Evolutionary conservation across 2,329 filamentous ascomycete genomes (phyloP).

Genomic region (Alternaria triticina): DNA sequence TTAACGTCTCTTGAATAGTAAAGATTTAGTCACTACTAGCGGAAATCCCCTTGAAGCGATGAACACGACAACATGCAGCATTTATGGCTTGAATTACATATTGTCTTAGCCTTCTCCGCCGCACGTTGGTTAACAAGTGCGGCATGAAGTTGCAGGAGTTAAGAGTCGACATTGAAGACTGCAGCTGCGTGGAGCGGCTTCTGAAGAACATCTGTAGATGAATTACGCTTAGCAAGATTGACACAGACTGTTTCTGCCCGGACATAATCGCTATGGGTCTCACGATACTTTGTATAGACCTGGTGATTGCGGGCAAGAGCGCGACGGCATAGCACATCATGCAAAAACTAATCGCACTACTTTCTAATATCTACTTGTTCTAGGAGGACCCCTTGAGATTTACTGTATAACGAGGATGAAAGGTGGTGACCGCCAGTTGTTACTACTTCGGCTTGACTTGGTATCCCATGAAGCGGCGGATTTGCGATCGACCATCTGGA

Average conservation of each 20-base stretch:
- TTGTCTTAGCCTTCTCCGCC: background rate
- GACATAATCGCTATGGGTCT: background rate
- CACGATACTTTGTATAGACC: background rate
- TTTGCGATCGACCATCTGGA: background rate
- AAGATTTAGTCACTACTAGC: too few species aligned
- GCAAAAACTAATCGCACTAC: background rate
- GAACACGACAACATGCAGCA: background rate
- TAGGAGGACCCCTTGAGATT: background rate
- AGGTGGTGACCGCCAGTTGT: background rate
- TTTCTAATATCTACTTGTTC: background rate
- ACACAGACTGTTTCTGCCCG: background rate
- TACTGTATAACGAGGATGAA: fast-evolving
- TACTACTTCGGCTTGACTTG: background rate
- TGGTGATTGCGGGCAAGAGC: background rate
- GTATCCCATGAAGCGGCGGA: background rate
- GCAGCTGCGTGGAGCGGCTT: background rate
- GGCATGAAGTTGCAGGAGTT: background rate
- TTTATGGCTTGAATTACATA: background rate
- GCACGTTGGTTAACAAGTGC: background rate
- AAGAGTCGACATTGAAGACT: background rate
- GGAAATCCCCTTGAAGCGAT: background rate
- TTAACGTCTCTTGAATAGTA: background rate
- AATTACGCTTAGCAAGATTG: background rate
- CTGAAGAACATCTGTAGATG: fast-evolving
- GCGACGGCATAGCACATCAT: background rate